phyloP scores from a whole-genome alignment of 345 rosid species.

The Moringa oleifera region DNA sequence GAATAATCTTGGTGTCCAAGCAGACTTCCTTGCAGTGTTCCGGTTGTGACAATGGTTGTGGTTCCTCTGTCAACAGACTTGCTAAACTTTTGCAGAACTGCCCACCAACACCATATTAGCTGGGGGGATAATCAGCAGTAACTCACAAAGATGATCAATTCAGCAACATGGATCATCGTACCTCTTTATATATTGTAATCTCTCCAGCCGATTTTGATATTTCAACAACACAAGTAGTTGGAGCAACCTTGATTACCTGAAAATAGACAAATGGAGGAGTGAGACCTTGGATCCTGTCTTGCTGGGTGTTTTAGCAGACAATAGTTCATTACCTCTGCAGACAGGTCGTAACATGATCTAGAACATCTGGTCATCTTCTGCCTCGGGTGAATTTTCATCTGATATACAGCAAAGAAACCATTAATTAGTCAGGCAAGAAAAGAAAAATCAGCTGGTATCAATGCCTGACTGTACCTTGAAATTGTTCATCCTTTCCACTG shows the following conservation, averaged over 20 bases:
- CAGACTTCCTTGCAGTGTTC: slow-evolving; percentile 17
- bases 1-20: slow-evolving; percentile 12
- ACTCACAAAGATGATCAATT: slow-evolving; percentile 8
- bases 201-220: slow-evolving; percentile 81
- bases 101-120: slow-evolving; percentile 9
- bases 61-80: slow-evolving; percentile 45
- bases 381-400: slow-evolving; percentile 70
- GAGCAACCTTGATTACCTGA: slow-evolving; percentile 80
- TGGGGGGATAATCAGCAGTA: slow-evolving; percentile 5
- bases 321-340: slow-evolving; percentile 58
- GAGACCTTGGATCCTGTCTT: slow-evolving; percentile 1
- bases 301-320: slow-evolving; percentile 1
- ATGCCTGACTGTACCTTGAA: slow-evolving; percentile 40
- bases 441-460: not conserved
- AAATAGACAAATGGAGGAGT: slow-evolving; percentile 9
- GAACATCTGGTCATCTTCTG: slow-evolving; percentile 47
- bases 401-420: slow-evolving; percentile 4
- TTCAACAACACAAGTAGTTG: slow-evolving; percentile 78
- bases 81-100: slow-evolving; percentile 86
- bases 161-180: slow-evolving; percentile 12
- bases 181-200: slow-evolving; percentile 57
- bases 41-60: slow-evolving; percentile 22
- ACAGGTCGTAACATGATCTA: slow-evolving; percentile 59
- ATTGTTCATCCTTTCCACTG: slow-evolving; percentile 49
- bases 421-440: not conserved